Evolutionary conservation across 2,329 filamentous ascomycete genomes (phyloP).

Genomic region (Hysterium pulicare): DNA sequence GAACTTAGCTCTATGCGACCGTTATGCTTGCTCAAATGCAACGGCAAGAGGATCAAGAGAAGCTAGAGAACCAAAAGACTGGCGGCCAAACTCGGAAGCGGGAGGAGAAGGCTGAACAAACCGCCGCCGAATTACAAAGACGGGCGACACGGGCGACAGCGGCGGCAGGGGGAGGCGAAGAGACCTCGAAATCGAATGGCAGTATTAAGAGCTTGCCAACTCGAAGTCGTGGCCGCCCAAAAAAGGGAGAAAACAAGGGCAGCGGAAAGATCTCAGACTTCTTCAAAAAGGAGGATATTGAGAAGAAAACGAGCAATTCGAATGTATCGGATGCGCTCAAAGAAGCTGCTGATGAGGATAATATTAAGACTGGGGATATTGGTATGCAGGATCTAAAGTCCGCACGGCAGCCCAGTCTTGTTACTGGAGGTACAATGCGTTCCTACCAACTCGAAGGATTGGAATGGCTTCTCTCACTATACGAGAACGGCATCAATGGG

Average conservation of each 20-base stretch:
- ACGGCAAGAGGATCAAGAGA: conserved; percentile 48
- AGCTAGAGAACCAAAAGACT: conserved; percentile 44
- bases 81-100: conserved; percentile 44
- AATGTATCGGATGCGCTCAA: conserved; percentile 57
- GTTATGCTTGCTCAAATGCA: conserved; percentile 55
- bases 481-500: conserved; percentile 87
- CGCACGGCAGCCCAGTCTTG: conserved; percentile 78
- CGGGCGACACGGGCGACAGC: conserved; percentile 41
- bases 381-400: conserved; percentile 69
- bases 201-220: conserved; percentile 19
- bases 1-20: conserved; percentile 47
- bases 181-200: conserved; percentile 14
- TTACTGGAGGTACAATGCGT: conserved; percentile 86
- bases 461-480: conserved; percentile 82
- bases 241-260: conserved; percentile 31
- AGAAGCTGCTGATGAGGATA: conserved; percentile 56
- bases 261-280: conserved; percentile 54
- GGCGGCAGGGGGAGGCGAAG: conserved; percentile 13
- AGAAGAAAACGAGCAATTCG: conserved; percentile 51
- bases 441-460: conserved; percentile 92
- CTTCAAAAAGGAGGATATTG: conserved; percentile 58
- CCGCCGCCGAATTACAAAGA: conserved; percentile 45
- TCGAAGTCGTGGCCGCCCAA: conserved; percentile 37
- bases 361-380: conserved; percentile 57
- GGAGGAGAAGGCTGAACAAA: conserved; percentile 47